Evolutionary conservation across 1,284 basidiomycete genomes (phyloP), one percentile per base, ranked within the genome.

Genomic region (Malassezia obtusa): DNA sequence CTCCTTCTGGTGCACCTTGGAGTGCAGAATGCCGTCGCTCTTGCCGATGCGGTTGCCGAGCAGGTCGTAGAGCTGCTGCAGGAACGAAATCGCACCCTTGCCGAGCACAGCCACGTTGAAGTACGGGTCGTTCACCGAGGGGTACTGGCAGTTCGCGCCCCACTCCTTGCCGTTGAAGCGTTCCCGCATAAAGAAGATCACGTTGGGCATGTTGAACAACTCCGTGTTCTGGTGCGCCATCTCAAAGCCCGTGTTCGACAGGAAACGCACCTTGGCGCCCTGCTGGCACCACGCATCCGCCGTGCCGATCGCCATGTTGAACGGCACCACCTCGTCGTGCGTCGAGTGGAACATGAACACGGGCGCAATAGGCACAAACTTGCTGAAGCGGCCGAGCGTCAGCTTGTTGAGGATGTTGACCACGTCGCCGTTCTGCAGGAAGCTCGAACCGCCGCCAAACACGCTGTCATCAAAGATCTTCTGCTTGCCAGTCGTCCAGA

Each of bases 301-400:
- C 21, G 53, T 46, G 30, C 7, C 9, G 4, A 63, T 55, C 5
- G 60, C 62, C 2, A 52, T 58, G 30, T 44, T 31, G 50, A 53
- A 61, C 6, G 67, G 67, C 26, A 70, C 66, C 14, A 68, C 61
- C 25, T 64, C 59, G 49, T 70, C 67, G 41, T 62, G 45, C 0
- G 59, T 47, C 5, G 62, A 58, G 15, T 68, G 64, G 54, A 63
- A 67, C 46, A 70, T 60, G n/a, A 59, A 62, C 22, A 65, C 61
- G 3, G 66, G 61, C 2, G 56, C 50, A 8, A 33, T 50, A 1
- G 66, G 63, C 12, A 43, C 37, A 15, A 26, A 26, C 19, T 31
- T 44, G 8, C 21, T 22, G 19, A 54, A 37, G 2, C 40, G 33
- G 26, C 53, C 48, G 12, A 48, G 11, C 8, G 52, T 58, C 38